A percentile compares a stretch with the other conserved stretches of the same genome.
Conservation (phyloP, 2,329 filamentous ascomycete species). For the Aspergillus uvarum region DNA sequence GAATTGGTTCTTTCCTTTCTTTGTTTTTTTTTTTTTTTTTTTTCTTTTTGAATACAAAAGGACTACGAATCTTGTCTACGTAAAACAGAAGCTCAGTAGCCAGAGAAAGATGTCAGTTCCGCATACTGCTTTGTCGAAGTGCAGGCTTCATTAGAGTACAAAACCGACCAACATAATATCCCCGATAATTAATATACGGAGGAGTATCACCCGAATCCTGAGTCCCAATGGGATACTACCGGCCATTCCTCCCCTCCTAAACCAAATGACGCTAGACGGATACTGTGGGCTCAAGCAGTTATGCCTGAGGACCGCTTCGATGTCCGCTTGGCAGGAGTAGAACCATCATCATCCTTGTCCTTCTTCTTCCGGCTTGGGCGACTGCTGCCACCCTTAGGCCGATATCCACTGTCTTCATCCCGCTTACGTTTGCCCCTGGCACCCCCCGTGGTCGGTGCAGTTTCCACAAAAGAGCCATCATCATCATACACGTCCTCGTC, state of each 20-base stretch:
- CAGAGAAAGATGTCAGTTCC: not conserved
- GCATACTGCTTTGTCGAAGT: not conserved
- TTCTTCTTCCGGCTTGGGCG: conserved; percentile 41
- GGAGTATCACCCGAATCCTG: not conserved
- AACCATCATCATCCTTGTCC: conserved; percentile 43
- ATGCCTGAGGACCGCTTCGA: conserved; percentile 34
- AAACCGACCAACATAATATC: not conserved
- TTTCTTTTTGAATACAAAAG: too few relatives aligned
- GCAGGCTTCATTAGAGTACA: not conserved
- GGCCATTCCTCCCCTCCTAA: too few relatives aligned
- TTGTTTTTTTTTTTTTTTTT: too few relatives aligned
- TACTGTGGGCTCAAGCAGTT: conserved; percentile 19
- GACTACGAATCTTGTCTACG: too few relatives aligned
- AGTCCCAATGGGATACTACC: too few relatives aligned
- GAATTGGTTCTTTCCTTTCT: too few relatives aligned
- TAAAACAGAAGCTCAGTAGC: too few relatives aligned
- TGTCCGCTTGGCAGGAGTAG: conserved; percentile 29
- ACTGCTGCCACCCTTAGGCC: conserved; percentile 48
- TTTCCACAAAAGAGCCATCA: conserved; percentile 42
- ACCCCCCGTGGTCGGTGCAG: conserved; percentile 31
- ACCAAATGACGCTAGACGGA: not conserved
- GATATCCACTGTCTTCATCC: conserved; percentile 49
- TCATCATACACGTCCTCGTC: conserved; percentile 47
- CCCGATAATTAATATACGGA: not conserved
- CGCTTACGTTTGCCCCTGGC: conserved; percentile 48